Evolutionary conservation across 2,329 filamentous ascomycete genomes (phyloP).

Genomic region (Diaporthe helianthi): DNA sequence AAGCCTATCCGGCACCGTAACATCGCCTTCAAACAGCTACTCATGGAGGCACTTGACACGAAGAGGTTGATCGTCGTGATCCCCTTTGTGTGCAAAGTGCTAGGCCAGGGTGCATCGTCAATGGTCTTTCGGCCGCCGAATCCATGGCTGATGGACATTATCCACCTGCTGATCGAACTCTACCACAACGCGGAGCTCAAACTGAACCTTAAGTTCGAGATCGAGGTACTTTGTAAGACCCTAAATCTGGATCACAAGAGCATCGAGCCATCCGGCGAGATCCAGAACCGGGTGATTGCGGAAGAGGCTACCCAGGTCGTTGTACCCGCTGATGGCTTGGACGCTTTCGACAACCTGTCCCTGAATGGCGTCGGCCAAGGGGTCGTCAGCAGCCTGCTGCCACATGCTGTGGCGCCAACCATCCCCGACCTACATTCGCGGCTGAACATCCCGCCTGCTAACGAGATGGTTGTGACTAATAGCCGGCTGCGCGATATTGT

Average conservation of each 20-base stretch:
- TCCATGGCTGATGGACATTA: conserved; percentile 97
- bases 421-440: conserved; percentile 84
- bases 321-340: conserved; percentile 73
- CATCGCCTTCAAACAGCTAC: conserved; percentile 93
- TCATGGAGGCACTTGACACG: conserved; percentile 92
- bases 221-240: conserved; percentile 95
- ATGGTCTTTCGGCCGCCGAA: conserved; percentile 94
- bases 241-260: conserved; percentile 90
- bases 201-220: conserved; percentile 97
- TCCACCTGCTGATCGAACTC: conserved; percentile 87
- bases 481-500: conserved; percentile 78
- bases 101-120: conserved; percentile 83
- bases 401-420: conserved; percentile 77
- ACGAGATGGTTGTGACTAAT: conserved; percentile 78
- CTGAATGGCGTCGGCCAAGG: conserved; percentile 75
- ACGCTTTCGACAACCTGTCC: conserved; percentile 83
- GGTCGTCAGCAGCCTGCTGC: conserved; percentile 76
- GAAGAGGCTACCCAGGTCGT: conserved; percentile 68
- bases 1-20: conserved; percentile 96
- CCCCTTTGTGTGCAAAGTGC: conserved; percentile 95
- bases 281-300: conserved; percentile 75
- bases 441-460: conserved; percentile 81
- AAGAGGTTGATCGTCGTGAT: conserved; percentile 92
- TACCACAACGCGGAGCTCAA: conserved; percentile 94
- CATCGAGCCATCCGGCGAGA: conserved; percentile 86